Conservation (phyloP, 2,329 filamentous ascomycete genomes). For the Dothistroma septosporum region DNA sequence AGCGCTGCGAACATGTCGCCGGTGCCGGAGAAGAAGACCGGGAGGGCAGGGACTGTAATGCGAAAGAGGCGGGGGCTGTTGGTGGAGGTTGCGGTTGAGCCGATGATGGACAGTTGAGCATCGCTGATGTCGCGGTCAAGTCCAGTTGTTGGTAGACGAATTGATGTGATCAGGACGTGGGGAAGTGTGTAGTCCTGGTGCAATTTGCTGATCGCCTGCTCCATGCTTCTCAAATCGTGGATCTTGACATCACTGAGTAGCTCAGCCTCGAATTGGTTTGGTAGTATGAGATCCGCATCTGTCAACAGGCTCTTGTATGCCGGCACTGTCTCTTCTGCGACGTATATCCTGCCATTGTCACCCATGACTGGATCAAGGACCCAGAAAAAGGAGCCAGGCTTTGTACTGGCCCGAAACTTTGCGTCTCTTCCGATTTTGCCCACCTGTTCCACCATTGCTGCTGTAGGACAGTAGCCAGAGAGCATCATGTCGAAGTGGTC, state of each 20-base stretch:
- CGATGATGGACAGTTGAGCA: slow-evolving; percentile 56
- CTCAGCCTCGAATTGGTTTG: slow-evolving; percentile 98
- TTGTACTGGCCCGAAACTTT: slow-evolving; percentile 58
- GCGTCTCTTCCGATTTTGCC: slow-evolving; percentile 80
- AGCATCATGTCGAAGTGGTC: slow-evolving; percentile 92
- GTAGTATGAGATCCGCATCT: slow-evolving; percentile 84
- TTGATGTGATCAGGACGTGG: slow-evolving; percentile 89
- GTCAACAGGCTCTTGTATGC: slow-evolving; percentile 77
- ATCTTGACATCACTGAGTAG: slow-evolving; percentile 83
- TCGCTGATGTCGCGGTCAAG: slow-evolving; percentile 2
- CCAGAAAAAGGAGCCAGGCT: slow-evolving; percentile 86
- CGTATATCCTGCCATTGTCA: slow-evolving; percentile 87
- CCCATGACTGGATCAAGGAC: slow-evolving; percentile 98
- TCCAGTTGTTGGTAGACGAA: slow-evolving; percentile 59
- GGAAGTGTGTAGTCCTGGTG: slow-evolving; percentile 71
- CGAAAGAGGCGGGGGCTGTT: slow-evolving; percentile 77
- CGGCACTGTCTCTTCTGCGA: slow-evolving; percentile 84
- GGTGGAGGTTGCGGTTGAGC: slow-evolving; percentile 64
- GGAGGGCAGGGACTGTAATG: slow-evolving; percentile 78
- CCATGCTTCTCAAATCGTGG: slow-evolving; percentile 66
- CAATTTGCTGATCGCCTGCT: slow-evolving; percentile 68
- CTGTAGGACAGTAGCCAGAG: slow-evolving; percentile 89
- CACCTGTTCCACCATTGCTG: slow-evolving; percentile 76
- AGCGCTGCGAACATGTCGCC: slow-evolving; percentile 98
- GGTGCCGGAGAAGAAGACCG: slow-evolving; percentile 93